Evolutionary conservation across 305 asterid species (phyloP).

Genomic region (Monarda citriodora): DNA sequence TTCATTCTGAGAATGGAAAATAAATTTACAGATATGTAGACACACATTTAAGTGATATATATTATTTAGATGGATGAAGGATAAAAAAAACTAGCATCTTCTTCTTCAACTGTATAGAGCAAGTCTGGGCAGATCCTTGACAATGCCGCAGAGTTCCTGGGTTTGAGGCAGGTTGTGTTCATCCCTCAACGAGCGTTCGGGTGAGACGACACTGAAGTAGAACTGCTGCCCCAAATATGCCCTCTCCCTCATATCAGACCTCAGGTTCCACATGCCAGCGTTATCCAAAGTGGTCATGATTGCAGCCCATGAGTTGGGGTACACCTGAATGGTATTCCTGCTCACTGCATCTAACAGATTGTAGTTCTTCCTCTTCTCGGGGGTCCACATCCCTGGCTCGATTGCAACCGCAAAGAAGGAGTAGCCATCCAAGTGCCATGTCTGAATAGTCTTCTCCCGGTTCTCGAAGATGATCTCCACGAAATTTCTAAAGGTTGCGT

Average conservation of each 20-base stretch:
- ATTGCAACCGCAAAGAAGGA: slow-evolving; percentile 83
- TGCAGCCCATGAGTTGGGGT: slow-evolving; percentile 87
- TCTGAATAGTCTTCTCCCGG: slow-evolving; percentile 66
- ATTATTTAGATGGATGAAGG: slow-evolving; percentile 1
- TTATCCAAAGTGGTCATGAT: slow-evolving; percentile 76
- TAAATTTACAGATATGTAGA: neutral
- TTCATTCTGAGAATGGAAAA: neutral
- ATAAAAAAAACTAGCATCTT: slow-evolving; percentile 7
- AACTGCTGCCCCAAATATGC: slow-evolving; percentile 78
- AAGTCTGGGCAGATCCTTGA: slow-evolving; percentile 46
- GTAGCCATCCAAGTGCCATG: slow-evolving; percentile 83
- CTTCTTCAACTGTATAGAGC: slow-evolving; percentile 39
- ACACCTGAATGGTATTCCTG: slow-evolving; percentile 82
- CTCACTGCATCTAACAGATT: slow-evolving; percentile 74
- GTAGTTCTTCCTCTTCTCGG: slow-evolving; percentile 86
- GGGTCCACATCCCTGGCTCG: slow-evolving; percentile 77
- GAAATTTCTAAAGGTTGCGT: slow-evolving; percentile 59
- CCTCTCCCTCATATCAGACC: slow-evolving; percentile 76
- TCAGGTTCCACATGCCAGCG: slow-evolving; percentile 88
- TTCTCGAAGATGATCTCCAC: slow-evolving; percentile 90
- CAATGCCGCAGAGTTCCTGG: slow-evolving; percentile 61
- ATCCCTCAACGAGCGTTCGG: slow-evolving; percentile 54
- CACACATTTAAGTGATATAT: neutral
- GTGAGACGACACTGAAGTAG: slow-evolving; percentile 70
- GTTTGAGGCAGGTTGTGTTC: slow-evolving; percentile 61